phyloP scores from a whole-genome alignment of 1,284 basidiomycete species.

The Melampsora occidentalis region DNA sequence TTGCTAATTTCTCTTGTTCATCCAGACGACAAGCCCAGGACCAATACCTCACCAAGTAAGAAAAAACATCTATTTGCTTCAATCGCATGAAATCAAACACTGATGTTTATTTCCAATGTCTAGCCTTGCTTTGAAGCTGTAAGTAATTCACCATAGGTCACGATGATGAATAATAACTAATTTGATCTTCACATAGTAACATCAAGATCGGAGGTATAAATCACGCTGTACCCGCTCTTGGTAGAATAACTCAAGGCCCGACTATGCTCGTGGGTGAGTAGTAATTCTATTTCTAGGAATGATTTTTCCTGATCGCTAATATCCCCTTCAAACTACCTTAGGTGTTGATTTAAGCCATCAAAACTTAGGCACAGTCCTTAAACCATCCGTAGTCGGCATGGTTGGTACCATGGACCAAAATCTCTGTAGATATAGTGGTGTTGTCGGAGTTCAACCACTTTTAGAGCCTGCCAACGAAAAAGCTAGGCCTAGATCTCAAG shows the following conservation, averaged over 20 bases:
- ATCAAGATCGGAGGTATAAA: conserved; percentile 38
- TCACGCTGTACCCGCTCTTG: conserved; percentile 19
- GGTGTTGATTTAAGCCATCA: conserved; percentile 39
- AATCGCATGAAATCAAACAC: not conserved
- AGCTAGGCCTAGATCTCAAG: conserved; percentile 27
- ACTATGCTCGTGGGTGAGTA: conserved; percentile 36
- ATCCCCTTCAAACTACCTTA: not conserved
- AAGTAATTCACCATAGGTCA: not conserved
- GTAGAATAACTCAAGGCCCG: not conserved
- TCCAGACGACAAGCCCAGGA: conserved; percentile 22
- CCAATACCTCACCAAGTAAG: conserved; percentile 42
- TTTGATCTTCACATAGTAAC: conserved; percentile 1
- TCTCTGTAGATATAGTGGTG: conserved; percentile 13
- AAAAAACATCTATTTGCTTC: not conserved
- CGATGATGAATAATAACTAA: not conserved
- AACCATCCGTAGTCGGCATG: conserved; percentile 32
- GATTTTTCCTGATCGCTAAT: not conserved
- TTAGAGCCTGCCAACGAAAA: conserved; percentile 20
- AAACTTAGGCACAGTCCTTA: not conserved
- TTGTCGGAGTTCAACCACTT: conserved; percentile 26
- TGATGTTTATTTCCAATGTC: not conserved
- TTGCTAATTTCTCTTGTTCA: not conserved
- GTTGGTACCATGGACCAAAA: conserved; percentile 28
- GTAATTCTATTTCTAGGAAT: not conserved
- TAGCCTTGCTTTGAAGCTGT: conserved; percentile 41